Percentiles rank a stretch among this genome's conserved stretches.
Conservation (phyloP, 352 stramenopile genomes). For the Chrysophaeum taylorii region DNA sequence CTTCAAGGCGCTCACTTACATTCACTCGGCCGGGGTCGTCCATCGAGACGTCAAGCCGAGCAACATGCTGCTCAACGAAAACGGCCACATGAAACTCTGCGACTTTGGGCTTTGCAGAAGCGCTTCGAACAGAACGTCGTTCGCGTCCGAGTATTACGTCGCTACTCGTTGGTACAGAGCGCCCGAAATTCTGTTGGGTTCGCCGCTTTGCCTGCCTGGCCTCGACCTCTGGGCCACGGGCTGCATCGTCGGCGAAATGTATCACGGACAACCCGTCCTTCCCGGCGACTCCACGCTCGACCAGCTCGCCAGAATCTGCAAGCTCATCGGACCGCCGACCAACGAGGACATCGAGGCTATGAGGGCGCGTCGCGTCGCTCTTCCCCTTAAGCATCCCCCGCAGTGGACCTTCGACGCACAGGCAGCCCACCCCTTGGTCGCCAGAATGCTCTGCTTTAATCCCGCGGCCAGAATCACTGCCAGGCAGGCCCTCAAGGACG, state of each 20-base stretch:
- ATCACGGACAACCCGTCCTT: constrained; percentile 65
- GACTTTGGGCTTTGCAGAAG: constrained; percentile 53
- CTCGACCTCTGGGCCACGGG: constrained; percentile 75
- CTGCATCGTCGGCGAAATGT: constrained; percentile 55
- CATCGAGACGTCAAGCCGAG: constrained; percentile 71
- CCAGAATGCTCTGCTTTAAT: too few relatives aligned
- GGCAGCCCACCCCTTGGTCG: too few relatives aligned
- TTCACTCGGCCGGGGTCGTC: constrained; percentile 34
- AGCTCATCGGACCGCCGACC: too few relatives aligned
- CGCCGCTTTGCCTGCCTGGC: constrained; percentile 59
- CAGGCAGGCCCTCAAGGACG: too few relatives aligned
- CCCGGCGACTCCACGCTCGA: constrained; percentile 65
- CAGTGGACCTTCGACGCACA: too few relatives aligned
- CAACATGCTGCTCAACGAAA: constrained; percentile 63
- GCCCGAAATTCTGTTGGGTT: constrained; percentile 72
- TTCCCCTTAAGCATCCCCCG: too few relatives aligned
- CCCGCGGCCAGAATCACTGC: too few relatives aligned
- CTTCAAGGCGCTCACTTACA: background rate
- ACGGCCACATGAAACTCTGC: constrained; percentile 58
- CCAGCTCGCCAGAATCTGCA: constrained; percentile 77
- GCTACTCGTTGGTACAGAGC: constrained; percentile 85
- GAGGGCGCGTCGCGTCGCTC: too few relatives aligned
- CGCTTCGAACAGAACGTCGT: background rate
- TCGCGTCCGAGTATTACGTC: constrained; percentile 66
- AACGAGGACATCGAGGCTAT: too few relatives aligned